Evolutionary conservation across 257 asterid species (phyloP).

Genomic region (Penstemon barbatus): DNA sequence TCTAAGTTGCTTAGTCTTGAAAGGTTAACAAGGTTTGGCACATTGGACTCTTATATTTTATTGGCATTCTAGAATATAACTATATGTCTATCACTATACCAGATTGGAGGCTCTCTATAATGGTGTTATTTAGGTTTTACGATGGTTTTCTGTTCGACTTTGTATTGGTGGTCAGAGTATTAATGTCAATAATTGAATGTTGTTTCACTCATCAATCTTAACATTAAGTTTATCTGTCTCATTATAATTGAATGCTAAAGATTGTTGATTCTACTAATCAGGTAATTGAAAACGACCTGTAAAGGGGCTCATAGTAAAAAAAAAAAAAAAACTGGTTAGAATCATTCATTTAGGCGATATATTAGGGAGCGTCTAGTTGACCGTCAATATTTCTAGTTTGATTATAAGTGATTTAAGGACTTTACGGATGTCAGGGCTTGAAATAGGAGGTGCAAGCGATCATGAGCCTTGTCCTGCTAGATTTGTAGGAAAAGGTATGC

Average conservation of each 20-base stretch:
- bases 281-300: constrained; percentile 11
- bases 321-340: not conserved
- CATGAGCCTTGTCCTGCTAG: constrained; percentile 99
- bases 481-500: constrained; percentile 99
- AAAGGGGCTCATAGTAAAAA: not conserved
- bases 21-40: not conserved
- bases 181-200: not conserved
- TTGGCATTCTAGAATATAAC: not conserved
- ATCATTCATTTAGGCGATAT: constrained; percentile 3
- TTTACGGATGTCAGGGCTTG: constrained; percentile 21
- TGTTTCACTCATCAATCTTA: constrained; percentile 9
- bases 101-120: constrained; percentile 1
- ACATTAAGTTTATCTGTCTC: constrained; percentile 8
- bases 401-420: constrained; percentile 22
- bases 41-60: constrained; percentile 1
- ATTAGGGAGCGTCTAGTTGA: constrained; percentile 5
- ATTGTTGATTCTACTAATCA: constrained; percentile 3
- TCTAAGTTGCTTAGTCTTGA: not conserved
- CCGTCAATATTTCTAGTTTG: constrained; percentile 15
- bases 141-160: not conserved
- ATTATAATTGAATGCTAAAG: not conserved
- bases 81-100: not conserved
- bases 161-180: not conserved
- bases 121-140: not conserved
- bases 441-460: constrained; percentile 97